Evolutionary conservation across 2,329 filamentous ascomycete genomes (phyloP).

Genomic region (Cytospora schulzeri): DNA sequence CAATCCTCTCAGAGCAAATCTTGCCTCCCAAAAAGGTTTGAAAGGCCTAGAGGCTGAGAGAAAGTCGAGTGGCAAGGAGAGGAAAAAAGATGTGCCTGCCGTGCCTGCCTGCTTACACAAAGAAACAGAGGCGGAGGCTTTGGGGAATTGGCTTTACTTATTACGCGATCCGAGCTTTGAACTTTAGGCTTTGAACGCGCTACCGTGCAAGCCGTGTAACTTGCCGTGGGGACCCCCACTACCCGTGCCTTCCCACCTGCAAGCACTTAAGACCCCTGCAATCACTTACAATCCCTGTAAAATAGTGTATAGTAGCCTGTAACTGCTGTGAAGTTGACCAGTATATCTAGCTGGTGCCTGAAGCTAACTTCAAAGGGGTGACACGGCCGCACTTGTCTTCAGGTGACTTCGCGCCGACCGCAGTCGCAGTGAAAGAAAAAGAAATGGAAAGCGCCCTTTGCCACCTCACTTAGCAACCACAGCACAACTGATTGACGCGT

Average conservation of each 20-base stretch:
- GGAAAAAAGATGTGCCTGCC: background rate
- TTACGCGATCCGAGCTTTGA: background rate
- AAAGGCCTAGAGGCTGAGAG: background rate
- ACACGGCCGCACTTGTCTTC: background rate
- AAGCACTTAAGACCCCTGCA: conserved; percentile 1
- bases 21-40: too few species aligned
- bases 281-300: background rate
- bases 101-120: background rate
- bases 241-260: background rate
- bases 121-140: background rate
- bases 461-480: background rate
- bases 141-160: background rate
- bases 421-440: background rate
- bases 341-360: background rate
- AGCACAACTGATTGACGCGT: background rate
- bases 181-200: background rate
- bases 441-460: background rate
- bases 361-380: background rate
- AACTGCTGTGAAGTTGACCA: too few species aligned
- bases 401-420: background rate
- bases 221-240: background rate
- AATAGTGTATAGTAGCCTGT: background rate
- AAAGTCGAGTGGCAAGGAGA: background rate
- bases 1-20: too few species aligned
- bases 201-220: background rate